Evolutionary conservation across 129 eudicot species (phyloP).

Genomic region (Pseudognaphalium luteoalbum): DNA sequence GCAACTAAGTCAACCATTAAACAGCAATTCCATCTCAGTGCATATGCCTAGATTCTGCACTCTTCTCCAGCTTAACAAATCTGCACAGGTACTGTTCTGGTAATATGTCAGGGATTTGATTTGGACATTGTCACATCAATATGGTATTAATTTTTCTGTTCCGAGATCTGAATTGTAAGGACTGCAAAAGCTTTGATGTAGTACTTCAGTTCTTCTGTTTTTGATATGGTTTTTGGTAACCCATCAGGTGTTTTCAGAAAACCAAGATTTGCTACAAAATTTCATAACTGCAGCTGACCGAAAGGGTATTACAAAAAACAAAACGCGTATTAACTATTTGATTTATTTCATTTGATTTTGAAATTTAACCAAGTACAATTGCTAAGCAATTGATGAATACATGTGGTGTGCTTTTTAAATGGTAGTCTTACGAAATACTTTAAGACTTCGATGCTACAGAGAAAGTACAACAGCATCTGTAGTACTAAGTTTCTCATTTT

Average conservation of each 20-base stretch:
- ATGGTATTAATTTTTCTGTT: neutral
- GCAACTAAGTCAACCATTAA: constrained; percentile 94
- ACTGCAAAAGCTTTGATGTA: neutral
- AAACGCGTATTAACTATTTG: neutral
- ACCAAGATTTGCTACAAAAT: neutral
- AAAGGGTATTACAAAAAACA: neutral
- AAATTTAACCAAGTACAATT: neutral
- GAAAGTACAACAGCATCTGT: neutral
- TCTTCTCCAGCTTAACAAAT: constrained; percentile 96
- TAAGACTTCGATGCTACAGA: constrained; percentile 7
- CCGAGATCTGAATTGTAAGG: neutral
- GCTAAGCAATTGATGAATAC: neutral
- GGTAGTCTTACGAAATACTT: neutral
- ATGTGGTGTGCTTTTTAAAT: neutral
- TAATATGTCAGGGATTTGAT: neutral
- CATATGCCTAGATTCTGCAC: constrained; percentile 99
- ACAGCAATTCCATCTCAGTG: constrained; percentile 97
- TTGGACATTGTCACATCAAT: neutral
- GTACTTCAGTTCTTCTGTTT: neutral
- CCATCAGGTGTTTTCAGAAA: neutral
- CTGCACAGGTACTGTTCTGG: constrained; percentile 73
- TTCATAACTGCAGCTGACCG: neutral
- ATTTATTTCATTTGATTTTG: neutral
- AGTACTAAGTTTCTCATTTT: neutral
- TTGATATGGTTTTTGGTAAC: neutral